A percentile compares a stretch with the other conserved stretches of the same genome.
phyloP scores from a whole-genome alignment of 805 yeast species.

The Saturnispora besseyi region DNA sequence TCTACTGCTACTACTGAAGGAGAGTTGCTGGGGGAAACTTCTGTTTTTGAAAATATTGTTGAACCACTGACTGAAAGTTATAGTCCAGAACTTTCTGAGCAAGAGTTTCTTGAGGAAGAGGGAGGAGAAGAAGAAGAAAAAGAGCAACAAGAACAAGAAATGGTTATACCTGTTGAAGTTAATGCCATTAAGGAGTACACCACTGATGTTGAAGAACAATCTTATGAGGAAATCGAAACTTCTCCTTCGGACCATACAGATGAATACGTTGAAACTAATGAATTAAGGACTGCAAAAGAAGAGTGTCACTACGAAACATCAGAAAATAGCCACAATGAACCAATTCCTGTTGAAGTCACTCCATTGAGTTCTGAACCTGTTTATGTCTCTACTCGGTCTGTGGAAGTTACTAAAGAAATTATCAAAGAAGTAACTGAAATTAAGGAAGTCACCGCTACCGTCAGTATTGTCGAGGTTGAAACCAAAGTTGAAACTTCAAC shows the following conservation, averaged over 20 bases:
- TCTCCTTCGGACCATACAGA: not conserved
- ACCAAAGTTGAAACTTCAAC: slow-evolving; percentile 5
- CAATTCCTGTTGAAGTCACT: not conserved
- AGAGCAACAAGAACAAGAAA: too few species aligned
- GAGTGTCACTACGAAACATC: not conserved
- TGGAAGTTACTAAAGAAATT: slow-evolving; percentile 12
- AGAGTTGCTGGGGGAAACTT: not conserved
- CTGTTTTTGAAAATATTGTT: not conserved
- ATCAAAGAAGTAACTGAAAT: slow-evolving; percentile 8
- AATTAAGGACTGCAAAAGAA: not conserved
- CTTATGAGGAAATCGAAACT: too few species aligned
- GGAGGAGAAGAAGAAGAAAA: too few species aligned
- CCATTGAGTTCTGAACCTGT: not conserved
- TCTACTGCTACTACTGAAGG: not conserved
- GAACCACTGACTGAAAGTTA: not conserved
- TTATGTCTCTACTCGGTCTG: not conserved
- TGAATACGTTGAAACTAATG: not conserved
- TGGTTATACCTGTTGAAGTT: too few species aligned
- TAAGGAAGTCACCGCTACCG: slow-evolving; percentile 7
- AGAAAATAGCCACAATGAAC: not conserved
- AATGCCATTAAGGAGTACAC: too few species aligned
- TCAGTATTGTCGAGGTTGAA: slow-evolving; percentile 10
- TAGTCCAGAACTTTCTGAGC: not conserved
- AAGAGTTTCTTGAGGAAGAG: too few species aligned
- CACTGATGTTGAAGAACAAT: too few species aligned